A percentile compares a stretch with the other conserved stretches of the same genome.
phyloP scores from a whole-genome alignment of 345 rosid species.

The Bruguiera sexangula region DNA sequence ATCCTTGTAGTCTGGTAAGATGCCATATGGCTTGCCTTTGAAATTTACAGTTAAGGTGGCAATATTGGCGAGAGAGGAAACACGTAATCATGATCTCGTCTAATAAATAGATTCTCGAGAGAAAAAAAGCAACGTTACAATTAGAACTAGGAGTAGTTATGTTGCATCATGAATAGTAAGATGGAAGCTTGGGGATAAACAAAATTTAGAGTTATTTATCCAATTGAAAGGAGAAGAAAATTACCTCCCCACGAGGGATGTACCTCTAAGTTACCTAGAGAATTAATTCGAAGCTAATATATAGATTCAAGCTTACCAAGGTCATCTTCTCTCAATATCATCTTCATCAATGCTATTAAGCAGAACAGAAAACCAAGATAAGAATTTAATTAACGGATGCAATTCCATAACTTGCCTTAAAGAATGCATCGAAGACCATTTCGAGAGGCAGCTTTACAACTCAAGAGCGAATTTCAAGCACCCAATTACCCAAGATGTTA shows the following conservation, averaged over 20 bases:
- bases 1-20: conserved; percentile 88
- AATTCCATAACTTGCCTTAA: conserved; percentile 39
- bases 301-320: not conserved
- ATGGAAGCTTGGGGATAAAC: not conserved
- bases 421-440: conserved; percentile 74
- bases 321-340: no score
- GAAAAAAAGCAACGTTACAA: not conserved
- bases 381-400: not conserved
- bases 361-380: no score
- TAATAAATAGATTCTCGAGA: conserved; percentile 68
- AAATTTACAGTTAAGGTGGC: conserved; percentile 61
- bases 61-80: conserved; percentile 81
- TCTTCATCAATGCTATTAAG: not conserved
- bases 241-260: not conserved
- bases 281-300: conserved; percentile 9
- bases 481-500: no score
- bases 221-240: not conserved
- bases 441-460: conserved; percentile 55
- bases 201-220: no score
- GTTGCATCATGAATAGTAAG: not conserved
- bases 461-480: no score
- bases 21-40: conserved; percentile 77
- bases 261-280: conserved; percentile 85
- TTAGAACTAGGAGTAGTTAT: not conserved
- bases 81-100: conserved; percentile 58